Conservation (phyloP, 1,139 yeast genomes). For the Zygosaccharomyces pseudobailii region DNA sequence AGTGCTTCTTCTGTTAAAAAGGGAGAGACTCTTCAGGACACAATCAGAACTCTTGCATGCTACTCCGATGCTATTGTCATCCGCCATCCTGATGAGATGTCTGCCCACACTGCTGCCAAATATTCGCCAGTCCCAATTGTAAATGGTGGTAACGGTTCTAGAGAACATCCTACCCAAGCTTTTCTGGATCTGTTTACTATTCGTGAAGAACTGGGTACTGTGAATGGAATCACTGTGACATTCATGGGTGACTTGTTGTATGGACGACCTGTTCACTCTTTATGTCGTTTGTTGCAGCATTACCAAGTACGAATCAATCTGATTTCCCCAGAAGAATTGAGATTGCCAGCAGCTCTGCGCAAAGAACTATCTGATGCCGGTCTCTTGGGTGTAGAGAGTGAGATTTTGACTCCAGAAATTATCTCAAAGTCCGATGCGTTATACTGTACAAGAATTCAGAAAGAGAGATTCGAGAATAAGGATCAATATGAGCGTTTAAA, state of each 20-base stretch:
- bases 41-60: slow-evolving; percentile 89
- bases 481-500: slow-evolving; percentile 82
- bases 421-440: slow-evolving; percentile 88
- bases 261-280: slow-evolving; percentile 98
- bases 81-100: slow-evolving; percentile 91
- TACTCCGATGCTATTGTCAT: slow-evolving; percentile 95
- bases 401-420: slow-evolving; percentile 73
- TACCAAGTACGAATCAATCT: slow-evolving; percentile 92
- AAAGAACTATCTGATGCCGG: slow-evolving; percentile 60
- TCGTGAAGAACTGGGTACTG: slow-evolving; percentile 98
- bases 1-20: slow-evolving; percentile 88
- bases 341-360: slow-evolving; percentile 70
- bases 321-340: slow-evolving; percentile 84
- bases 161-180: slow-evolving; percentile 99
- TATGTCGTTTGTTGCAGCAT: slow-evolving; percentile 83
- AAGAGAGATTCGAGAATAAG: slow-evolving; percentile 80
- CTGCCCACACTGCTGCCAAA: slow-evolving; percentile 92
- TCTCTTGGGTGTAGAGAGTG: slow-evolving; percentile 69
- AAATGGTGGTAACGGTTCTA: slow-evolving; percentile 96
- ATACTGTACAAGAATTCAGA: slow-evolving; percentile 97
- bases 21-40: slow-evolving; percentile 98
- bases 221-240: slow-evolving; percentile 94
- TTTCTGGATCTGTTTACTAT: slow-evolving; percentile 95
- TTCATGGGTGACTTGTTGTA: slow-evolving; percentile 98
- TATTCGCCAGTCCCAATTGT: slow-evolving; percentile 95